phyloP scores from a whole-genome alignment of 441 rosid species.

The Bocquillonia castaneifolia region DNA sequence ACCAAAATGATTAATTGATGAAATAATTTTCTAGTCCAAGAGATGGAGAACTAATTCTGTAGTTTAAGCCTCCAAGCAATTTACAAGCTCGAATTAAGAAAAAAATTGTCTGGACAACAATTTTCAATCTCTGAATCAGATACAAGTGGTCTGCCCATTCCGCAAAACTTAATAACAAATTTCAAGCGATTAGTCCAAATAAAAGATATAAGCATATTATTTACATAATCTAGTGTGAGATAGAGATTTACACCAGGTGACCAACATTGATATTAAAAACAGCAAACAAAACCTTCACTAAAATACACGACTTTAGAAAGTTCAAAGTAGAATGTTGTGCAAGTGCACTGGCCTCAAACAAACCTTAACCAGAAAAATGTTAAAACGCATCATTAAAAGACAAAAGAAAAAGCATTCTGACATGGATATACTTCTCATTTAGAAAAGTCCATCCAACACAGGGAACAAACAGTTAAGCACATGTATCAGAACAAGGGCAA shows the following conservation, averaged over 20 bases:
- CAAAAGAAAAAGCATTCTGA: background rate
- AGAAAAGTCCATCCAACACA: background rate
- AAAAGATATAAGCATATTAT: background rate
- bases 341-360: background rate
- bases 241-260: background rate
- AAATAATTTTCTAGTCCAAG: background rate
- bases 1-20: background rate
- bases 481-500: background rate
- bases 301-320: background rate
- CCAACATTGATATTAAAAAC: background rate
- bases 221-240: background rate
- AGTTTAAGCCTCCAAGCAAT: background rate
- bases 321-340: constrained; percentile 1
- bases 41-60: background rate
- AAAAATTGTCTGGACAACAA: background rate
- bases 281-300: background rate
- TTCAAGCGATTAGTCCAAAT: background rate
- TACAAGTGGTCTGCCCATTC: background rate
- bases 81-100: background rate
- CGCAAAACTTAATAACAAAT: background rate
- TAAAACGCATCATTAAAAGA: background rate
- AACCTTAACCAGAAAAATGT: constrained; percentile 1
- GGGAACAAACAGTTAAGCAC: background rate
- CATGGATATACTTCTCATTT: background rate
- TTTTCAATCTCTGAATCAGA: background rate